Evolutionary conservation across 2,329 filamentous ascomycete species (phyloP), one percentile per base, ranked within the genome.

Genomic region (Hypoxylon sp.): DNA sequence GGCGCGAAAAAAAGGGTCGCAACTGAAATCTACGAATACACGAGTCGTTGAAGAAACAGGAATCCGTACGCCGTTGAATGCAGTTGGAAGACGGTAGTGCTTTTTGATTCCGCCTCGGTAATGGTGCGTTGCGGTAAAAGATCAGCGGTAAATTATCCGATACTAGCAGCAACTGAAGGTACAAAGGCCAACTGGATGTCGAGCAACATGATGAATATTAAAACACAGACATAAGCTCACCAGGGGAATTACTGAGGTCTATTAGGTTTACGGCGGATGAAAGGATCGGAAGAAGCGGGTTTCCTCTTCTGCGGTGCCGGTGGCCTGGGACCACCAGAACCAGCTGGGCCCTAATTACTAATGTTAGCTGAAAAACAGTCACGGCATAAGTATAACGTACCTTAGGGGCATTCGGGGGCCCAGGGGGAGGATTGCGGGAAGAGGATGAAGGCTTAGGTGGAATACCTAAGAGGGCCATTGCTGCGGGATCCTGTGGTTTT

Each of bases 381-480:
- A 54, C 14, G 25, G 6, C n/a, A 44, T 20, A n/a, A 17, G 27
- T 48, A 37, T 50, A 25, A 72, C 71, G 20, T 59, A 77, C 75
- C 66, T 69, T 73, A 7, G 74, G 72, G 2, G 73, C 71, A 61
- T 72, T 73, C 10, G 66, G 20, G 14, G 70, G 70, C 2, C 48
- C 27, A 8, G 69, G 58, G 22, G 70, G 68, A 44, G 64, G 49
- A 31, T 63, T 64, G 33, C 46, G 68, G 8, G 57, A 46, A 31
- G 67, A 53, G 2, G 69, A 49, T 2, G 68, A 54, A 8, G 66
- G 53, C 14, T 70, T 67, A 1, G 66, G 50, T 17, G 65, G 60
- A 33, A 76, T 73, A 13, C 76, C 75, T 25, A 78, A 63, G n/a
- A 77, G 71, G 11, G 74, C 66, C 75, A 77, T 77, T 7, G 77